Percentiles rank a stretch among this genome's conserved stretches.
phyloP scores from a whole-genome alignment of 192 early-diverging fungal genomes.

The Coemansia sp. region DNA sequence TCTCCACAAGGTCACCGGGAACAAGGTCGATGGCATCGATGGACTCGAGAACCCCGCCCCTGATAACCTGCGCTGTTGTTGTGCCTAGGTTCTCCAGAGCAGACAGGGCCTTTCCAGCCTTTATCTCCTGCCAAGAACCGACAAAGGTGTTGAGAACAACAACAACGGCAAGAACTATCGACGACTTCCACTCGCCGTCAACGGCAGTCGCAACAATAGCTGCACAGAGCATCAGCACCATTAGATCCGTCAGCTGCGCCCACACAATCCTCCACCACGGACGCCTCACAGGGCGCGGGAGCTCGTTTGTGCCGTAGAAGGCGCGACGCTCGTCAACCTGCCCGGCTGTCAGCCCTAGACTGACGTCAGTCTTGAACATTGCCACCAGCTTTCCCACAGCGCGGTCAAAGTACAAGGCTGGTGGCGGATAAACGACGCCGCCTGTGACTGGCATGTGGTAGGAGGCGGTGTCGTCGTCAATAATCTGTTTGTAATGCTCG shows the following conservation, averaged over 20 bases:
- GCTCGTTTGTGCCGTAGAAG: slow-evolving; percentile 83
- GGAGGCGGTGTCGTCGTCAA: slow-evolving; percentile 48
- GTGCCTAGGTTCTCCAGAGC: slow-evolving; percentile 83
- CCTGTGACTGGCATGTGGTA: slow-evolving; percentile 57
- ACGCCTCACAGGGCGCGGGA: slow-evolving; percentile 76
- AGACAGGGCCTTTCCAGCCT: slow-evolving; percentile 91
- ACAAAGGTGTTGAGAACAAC: slow-evolving; percentile 89
- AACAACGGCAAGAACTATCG: slow-evolving; percentile 75
- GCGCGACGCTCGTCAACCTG: slow-evolving; percentile 62
- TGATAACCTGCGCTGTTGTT: slow-evolving; percentile 74
- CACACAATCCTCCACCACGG: slow-evolving; percentile 79
- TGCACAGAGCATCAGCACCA: slow-evolving; percentile 85
- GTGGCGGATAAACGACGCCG: slow-evolving; percentile 52
- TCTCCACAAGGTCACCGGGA: slow-evolving; percentile 83
- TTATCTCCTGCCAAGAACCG: slow-evolving; percentile 94
- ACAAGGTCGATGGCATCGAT: slow-evolving; percentile 78
- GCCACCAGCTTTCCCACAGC: slow-evolving; percentile 76
- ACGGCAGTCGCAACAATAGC: slow-evolving; percentile 83
- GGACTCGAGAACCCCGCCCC: slow-evolving; percentile 73
- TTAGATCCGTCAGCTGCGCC: slow-evolving; percentile 90
- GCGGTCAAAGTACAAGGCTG: slow-evolving; percentile 92
- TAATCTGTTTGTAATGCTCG: slow-evolving; percentile 60
- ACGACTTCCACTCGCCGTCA: slow-evolving; percentile 79
- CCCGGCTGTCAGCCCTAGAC: slow-evolving; percentile 63
- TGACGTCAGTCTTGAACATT: slow-evolving; percentile 77